Base-by-base conservation (phyloP, 441 rosid genomes). In the Erodium trifolium region DNA sequence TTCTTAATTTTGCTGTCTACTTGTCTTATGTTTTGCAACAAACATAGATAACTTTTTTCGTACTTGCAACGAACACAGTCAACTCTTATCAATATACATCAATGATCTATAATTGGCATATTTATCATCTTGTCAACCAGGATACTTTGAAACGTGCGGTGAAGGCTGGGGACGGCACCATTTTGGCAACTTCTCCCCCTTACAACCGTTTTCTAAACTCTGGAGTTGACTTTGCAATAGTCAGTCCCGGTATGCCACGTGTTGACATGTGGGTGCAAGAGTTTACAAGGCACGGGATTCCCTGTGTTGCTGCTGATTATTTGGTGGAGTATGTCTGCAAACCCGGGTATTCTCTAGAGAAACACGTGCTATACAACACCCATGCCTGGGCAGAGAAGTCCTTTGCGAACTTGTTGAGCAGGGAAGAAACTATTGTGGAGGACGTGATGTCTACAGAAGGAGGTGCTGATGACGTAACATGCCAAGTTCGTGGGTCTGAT, bases 171-270 rank as follows among this genome's bases (percentile, higher is more conserved):
- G 97, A 84, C 70, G 99, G 99, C 73, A 82, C 83, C 0, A 82
- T 95, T 76, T 71, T 95, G 78, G 98, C 99, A 72, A 92, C 98
- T 18, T 90, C 96, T 73, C 97, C 99, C 17, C 99, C 99, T 57
- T 95, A 95, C 78, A 82, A 81, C 6, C 88, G 93, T 11, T 87
- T 86, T 82, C 84, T 95, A 47, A 74, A 85, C 31, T 73, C 87
- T 41, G 89, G 87, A 64, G 87, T 89, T 3, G 92, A 92, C 82
- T 95, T 83, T 13, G 99, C 95, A 0, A 64, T 95, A 41, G 75
- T 92, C 68, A 87, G 95, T 75, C 89, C 98, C 0, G 92, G 93
- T 35, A 88, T 84, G 81, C 84, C 95, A 5, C 76, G 73, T 3
- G 87, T 69, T 5, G 96, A 95, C 60, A 4, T 82, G 51, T 95